phyloP scores from a whole-genome alignment of 305 asterid genomes.

The Fraxinus greggii region DNA sequence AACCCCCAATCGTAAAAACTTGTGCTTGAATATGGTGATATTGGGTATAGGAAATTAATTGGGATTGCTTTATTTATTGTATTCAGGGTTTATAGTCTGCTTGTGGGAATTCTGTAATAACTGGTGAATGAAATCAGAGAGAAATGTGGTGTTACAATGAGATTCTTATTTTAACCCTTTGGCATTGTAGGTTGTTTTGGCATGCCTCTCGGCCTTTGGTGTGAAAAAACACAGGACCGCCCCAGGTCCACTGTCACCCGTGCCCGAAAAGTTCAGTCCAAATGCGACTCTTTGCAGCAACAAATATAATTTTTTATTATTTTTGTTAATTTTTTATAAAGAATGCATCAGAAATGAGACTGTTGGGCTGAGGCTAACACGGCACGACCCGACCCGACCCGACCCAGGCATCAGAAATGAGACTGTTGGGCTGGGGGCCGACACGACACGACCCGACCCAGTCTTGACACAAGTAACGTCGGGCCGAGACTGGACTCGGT shows the following conservation, averaged over 20 bases:
- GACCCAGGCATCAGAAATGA: too few species aligned
- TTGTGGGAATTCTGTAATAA: constrained; percentile 25
- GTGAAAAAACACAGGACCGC: background rate
- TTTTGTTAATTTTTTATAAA: too few species aligned
- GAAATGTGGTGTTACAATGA: background rate
- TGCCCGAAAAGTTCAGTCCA: background rate
- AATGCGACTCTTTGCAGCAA: too few species aligned
- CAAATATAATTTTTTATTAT: too few species aligned
- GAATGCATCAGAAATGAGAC: too few species aligned
- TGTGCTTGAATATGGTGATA: constrained; percentile 39
- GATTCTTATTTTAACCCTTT: background rate
- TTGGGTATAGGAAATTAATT: constrained; percentile 32
- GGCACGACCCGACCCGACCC: background rate
- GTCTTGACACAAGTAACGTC: background rate
- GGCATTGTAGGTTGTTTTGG: background rate
- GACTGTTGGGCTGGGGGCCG: too few species aligned
- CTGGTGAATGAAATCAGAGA: constrained; percentile 19
- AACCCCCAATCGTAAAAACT: constrained; percentile 33
- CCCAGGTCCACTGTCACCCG: background rate
- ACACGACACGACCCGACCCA: background rate
- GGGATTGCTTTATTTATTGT: constrained; percentile 27
- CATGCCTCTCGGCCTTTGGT: background rate
- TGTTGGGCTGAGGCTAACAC: too few species aligned
- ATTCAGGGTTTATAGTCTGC: constrained; percentile 16
- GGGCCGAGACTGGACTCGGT: background rate